phyloP scores from a whole-genome alignment of 2,329 filamentous ascomycete genomes.

The Lithohypha guttulata region DNA sequence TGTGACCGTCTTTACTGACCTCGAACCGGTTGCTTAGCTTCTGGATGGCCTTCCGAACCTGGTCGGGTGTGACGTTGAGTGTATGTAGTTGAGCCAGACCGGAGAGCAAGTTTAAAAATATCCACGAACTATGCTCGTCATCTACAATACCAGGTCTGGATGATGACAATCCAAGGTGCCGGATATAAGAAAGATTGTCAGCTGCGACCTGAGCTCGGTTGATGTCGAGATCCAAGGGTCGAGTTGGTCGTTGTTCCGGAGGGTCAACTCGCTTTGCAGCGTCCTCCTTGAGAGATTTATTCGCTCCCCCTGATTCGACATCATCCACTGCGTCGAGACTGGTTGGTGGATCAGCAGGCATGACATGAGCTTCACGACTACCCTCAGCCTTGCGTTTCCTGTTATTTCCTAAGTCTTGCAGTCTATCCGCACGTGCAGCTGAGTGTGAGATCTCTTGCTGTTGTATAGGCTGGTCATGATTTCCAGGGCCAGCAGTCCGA shows the following conservation, averaged over 20 bases:
- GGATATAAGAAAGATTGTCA: conserved; percentile 57
- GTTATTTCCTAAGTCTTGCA: conserved; percentile 17
- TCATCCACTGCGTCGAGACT: conserved; percentile 11
- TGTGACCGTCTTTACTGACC: conserved; percentile 63
- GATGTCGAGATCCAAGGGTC: conserved; percentile 66
- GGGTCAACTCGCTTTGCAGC: conserved; percentile 21
- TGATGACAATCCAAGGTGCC: conserved; percentile 22
- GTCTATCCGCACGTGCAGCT: conserved; percentile 34
- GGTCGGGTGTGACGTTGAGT: conserved; percentile 67
- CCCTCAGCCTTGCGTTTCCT: conserved; percentile 24
- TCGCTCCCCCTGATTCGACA: background rate
- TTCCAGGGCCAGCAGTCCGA: conserved; percentile 39
- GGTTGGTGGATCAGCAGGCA: conserved; percentile 24
- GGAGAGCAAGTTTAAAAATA: conserved; percentile 50
- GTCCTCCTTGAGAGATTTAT: background rate
- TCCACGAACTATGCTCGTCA: conserved; percentile 18
- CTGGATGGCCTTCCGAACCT: conserved; percentile 60
- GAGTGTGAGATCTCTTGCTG: conserved; percentile 48
- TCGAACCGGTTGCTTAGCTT: conserved; percentile 67
- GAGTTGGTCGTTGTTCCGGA: conserved; percentile 64
- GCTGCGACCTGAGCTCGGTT: conserved; percentile 62
- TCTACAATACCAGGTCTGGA: conserved; percentile 6
- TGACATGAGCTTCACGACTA: conserved; percentile 33
- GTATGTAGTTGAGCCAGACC: conserved; percentile 79
- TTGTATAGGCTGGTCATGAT: conserved; percentile 41